A percentile compares a stretch with the other conserved stretches of the same genome.
phyloP scores from a whole-genome alignment of 2,329 filamentous ascomycete genomes.

The Fusarium sublunatum region DNA sequence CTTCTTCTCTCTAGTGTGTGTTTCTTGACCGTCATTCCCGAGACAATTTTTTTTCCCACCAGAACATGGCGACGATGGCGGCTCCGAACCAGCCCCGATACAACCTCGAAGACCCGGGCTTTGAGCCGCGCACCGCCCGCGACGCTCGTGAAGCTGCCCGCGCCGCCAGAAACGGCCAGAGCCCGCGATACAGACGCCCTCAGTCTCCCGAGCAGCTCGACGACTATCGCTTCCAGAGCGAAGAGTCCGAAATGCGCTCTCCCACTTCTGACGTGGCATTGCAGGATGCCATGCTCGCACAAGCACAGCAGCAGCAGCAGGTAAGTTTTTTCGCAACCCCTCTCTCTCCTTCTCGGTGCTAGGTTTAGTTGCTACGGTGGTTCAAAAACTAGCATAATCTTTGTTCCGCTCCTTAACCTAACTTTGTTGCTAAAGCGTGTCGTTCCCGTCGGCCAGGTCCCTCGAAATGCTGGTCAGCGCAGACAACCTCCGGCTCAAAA shows the following conservation, averaged over 20 bases:
- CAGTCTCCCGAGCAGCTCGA: slow-evolving; percentile 43
- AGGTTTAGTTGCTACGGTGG: neutral
- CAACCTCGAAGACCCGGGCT: slow-evolving; percentile 34
- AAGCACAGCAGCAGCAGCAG: slow-evolving; percentile 45
- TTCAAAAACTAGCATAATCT: slow-evolving; percentile 10
- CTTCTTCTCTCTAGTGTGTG: neutral
- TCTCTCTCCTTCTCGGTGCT: neutral
- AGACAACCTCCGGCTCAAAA: slow-evolving; percentile 34
- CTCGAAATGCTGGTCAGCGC: slow-evolving; percentile 38
- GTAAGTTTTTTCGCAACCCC: slow-evolving; percentile 17
- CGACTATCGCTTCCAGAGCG: slow-evolving; percentile 40
- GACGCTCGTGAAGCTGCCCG: slow-evolving; percentile 43
- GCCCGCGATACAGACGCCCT: slow-evolving; percentile 41
- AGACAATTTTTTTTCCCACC: neutral
- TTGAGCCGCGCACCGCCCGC: slow-evolving; percentile 41
- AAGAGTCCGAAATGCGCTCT: slow-evolving; percentile 42
- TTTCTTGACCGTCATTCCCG: neutral
- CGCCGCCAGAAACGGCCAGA: slow-evolving; percentile 40
- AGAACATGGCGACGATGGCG: slow-evolving; percentile 35
- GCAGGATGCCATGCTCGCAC: slow-evolving; percentile 47
- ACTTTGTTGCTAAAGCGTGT: slow-evolving; percentile 41
- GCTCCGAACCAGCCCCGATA: slow-evolving; percentile 35
- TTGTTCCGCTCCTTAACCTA: slow-evolving; percentile 27
- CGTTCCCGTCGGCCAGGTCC: slow-evolving; percentile 41
- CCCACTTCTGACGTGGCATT: slow-evolving; percentile 46